Base-by-base conservation (phyloP, 352 stramenopile genomes). In the Halophytophthora polymorphica region DNA sequence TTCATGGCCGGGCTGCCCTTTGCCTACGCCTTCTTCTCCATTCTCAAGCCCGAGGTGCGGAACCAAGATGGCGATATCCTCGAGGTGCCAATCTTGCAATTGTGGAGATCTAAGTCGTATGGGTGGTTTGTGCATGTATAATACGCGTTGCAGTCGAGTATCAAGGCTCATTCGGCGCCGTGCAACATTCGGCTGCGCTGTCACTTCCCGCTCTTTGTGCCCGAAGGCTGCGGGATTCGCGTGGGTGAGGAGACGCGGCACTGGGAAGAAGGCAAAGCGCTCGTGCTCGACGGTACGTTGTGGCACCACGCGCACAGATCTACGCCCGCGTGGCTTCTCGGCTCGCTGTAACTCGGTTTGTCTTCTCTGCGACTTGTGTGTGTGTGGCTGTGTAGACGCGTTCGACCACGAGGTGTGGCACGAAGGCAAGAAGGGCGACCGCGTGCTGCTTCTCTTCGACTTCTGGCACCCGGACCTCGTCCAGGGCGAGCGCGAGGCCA, bases 1-100 rank as follows among this genome's bases (percentile, higher is more conserved):
- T 92, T 94, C 49, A 92, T 96, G 78, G 77, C 82, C 12, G 76
- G 71, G 1, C 84, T 93, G 34, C 96, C 95, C 8, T 98, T 99
- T 71, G 88, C 88, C 13, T 98, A 98, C 70, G 75, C 82, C 18
- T 98, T 98, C 69, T 98, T 98, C 74, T 98, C 88, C 21, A 97
- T 95, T 13, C 76, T 99, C 50, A 86, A 97, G 60, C 73, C 72
- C 0, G 65, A 95, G 47, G 88, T 89, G 18, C 61, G 53, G 7
- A 22, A 22, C n/a, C 13, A 37, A 38, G 18, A 13, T 18, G 23
- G 15, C 31, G 12, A 13, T 17, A 17, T 11, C 5, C 39, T 25
- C 7, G 2, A 7, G 31, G 13, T 19, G 6, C 18, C 17, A 29
- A 49, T 42, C n/a, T n/a, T 33, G 35, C 17, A 25, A 38, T 25